Evolutionary conservation across 225 moss, liverwort and hornwort species (phyloP).

Genomic region (Thuidium tamariscinum): DNA sequence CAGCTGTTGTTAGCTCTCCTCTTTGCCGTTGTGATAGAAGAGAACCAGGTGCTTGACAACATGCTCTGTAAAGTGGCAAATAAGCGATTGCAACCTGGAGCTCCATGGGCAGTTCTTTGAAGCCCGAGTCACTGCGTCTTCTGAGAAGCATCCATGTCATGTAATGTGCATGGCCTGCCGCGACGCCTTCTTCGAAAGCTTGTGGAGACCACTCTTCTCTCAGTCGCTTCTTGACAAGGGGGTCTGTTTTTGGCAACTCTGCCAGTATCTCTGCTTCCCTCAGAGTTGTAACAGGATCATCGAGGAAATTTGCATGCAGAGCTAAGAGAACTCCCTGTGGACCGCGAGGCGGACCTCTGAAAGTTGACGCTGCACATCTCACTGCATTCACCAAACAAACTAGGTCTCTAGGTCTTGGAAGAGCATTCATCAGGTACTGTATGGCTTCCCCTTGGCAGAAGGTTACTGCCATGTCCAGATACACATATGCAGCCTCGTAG

Average conservation of each 20-base stretch:
- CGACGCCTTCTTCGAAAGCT: conserved; percentile 37
- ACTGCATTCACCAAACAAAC: conserved; percentile 36
- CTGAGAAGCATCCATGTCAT: conserved; percentile 50
- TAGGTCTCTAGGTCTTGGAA: conserved; percentile 41
- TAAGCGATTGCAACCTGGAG: conserved; percentile 50
- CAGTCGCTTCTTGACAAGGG: conserved; percentile 28
- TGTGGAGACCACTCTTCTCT: conserved; percentile 39
- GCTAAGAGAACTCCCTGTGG: conserved; percentile 44
- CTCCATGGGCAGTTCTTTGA: conserved; percentile 38
- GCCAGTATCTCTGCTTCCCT: conserved; percentile 34
- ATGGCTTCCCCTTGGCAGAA: conserved; percentile 55
- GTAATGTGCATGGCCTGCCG: conserved; percentile 34
- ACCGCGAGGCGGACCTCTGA: conserved; percentile 38
- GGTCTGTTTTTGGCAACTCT: conserved; percentile 30
- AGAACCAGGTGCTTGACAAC: conserved; percentile 29
- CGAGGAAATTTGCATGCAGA: conserved; percentile 38
- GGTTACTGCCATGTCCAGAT: conserved; percentile 46
- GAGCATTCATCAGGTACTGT: conserved; percentile 25
- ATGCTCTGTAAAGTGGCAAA: conserved; percentile 40
- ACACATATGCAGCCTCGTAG: conserved; percentile 38
- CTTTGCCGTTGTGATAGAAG: conserved; percentile 39
- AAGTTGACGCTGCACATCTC: conserved; percentile 42
- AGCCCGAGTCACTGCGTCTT: conserved; percentile 31
- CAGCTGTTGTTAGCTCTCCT: conserved; percentile 38
- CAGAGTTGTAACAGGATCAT: conserved; percentile 24